Conservation (phyloP, 2,329 filamentous ascomycete genomes). For the Microdochium paspali region DNA sequence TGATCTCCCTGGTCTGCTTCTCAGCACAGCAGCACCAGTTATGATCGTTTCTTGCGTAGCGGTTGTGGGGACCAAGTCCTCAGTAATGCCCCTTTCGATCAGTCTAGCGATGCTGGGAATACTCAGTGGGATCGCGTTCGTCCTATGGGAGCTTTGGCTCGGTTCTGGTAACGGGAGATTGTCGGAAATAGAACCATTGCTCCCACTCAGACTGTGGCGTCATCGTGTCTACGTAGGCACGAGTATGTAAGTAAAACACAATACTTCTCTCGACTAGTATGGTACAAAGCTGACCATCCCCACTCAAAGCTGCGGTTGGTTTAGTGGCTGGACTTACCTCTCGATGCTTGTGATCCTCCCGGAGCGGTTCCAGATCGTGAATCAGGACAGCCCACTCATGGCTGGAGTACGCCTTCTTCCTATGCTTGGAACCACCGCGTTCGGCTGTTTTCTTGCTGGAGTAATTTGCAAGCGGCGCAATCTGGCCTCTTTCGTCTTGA, state of each 20-base stretch:
- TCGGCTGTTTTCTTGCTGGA: slow-evolving; percentile 47
- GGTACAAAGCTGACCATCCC: slow-evolving; percentile 1
- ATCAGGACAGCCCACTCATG: slow-evolving; percentile 39
- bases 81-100: slow-evolving; percentile 33
- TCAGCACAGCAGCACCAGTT: slow-evolving; percentile 41
- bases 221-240: slow-evolving; percentile 40
- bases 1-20: slow-evolving; percentile 40
- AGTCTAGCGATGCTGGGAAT: slow-evolving; percentile 22
- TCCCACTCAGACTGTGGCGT: slow-evolving; percentile 37
- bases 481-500: slow-evolving; percentile 40
- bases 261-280: neutral
- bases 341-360: slow-evolving; percentile 49
- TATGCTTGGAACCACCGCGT: slow-evolving; percentile 44
- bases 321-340: slow-evolving; percentile 49
- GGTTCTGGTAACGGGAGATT: slow-evolving; percentile 18
- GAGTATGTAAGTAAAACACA: slow-evolving; percentile 30
- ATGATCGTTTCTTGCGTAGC: slow-evolving; percentile 47
- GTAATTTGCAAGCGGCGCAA: slow-evolving; percentile 43
- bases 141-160: slow-evolving; percentile 40
- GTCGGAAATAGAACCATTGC: slow-evolving; percentile 40
- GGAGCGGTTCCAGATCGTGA: slow-evolving; percentile 51
- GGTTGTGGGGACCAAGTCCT: slow-evolving; percentile 38
- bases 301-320: slow-evolving; percentile 38
- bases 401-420: slow-evolving; percentile 50
- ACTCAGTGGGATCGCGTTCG: slow-evolving; percentile 37